These are phyloP conservation scores for Aspergillus ellipticus DNA, from an alignment of 495 filamentous ascomycete genomes.

Conservation along the genomic window DNA sequence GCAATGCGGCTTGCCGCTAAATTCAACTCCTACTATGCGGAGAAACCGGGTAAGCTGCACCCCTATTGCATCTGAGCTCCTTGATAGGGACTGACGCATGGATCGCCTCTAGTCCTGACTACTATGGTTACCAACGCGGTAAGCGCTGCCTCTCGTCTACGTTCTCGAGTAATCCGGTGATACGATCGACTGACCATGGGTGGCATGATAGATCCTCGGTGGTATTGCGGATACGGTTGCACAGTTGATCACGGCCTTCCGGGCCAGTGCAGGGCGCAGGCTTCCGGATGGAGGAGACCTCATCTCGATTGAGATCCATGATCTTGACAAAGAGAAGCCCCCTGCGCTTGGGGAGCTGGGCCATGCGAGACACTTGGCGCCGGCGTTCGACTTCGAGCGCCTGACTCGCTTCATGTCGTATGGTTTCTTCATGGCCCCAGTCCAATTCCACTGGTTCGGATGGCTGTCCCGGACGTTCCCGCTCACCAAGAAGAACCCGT, in stretches of 20 bases:
- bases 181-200: constrained; percentile 10
- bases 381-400: constrained; percentile 93
- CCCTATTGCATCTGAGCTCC: neutral
- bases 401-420: constrained; percentile 93
- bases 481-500: constrained; percentile 70
- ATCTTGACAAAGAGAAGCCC: constrained; percentile 80
- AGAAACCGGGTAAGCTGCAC: constrained; percentile 64
- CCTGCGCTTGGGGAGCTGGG: constrained; percentile 64
- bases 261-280: constrained; percentile 61
- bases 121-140: constrained; percentile 98
- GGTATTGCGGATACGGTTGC: constrained; percentile 95
- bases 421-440: constrained; percentile 89
- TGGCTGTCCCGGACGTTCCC: constrained; percentile 84
- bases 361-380: constrained; percentile 59
- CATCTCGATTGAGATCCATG: constrained; percentile 83
- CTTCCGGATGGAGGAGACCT: constrained; percentile 61
- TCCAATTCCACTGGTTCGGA: constrained; percentile 96
- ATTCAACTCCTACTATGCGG: constrained; percentile 90
- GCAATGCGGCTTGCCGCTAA: constrained; percentile 75
- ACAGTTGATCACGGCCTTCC: constrained; percentile 84
- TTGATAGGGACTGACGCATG: neutral
- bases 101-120: constrained; percentile 66
- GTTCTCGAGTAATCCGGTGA: neutral
- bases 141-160: constrained; percentile 22
- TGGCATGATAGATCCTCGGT: constrained; percentile 61